phyloP scores from a whole-genome alignment of 2,329 filamentous ascomycete genomes.

The Cordyceps militaris region DNA sequence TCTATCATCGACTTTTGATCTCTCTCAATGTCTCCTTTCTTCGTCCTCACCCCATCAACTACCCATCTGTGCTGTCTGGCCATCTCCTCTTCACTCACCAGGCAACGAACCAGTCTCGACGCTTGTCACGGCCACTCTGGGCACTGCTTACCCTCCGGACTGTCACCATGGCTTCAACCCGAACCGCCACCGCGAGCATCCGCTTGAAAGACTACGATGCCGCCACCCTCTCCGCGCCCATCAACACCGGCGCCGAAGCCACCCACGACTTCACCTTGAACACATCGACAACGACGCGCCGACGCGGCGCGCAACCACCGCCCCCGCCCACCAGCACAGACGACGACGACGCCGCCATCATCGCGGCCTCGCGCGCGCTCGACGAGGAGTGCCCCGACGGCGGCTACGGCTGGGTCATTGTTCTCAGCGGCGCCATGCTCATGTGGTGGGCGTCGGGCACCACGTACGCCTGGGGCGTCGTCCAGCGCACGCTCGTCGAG shows the following conservation, averaged over 20 bases:
- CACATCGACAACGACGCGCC: neutral
- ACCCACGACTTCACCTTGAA: neutral
- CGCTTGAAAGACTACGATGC: conserved; percentile 1
- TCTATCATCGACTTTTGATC: too few species aligned
- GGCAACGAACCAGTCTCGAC: too few species aligned
- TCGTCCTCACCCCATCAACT: too few species aligned
- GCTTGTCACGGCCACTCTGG: too few species aligned
- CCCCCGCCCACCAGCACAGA: neutral
- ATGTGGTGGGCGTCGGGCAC: conserved; percentile 48
- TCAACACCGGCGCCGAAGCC: conserved; percentile 3
- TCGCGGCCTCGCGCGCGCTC: conserved; percentile 34
- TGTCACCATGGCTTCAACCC: neutral
- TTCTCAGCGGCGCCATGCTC: conserved; percentile 38
- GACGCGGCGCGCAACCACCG: neutral
- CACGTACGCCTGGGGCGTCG: conserved; percentile 48
- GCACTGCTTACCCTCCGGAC: neutral
- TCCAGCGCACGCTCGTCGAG: conserved; percentile 46
- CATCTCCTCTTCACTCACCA: too few species aligned
- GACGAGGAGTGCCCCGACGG: conserved; percentile 40
- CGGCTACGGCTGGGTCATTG: conserved; percentile 45
- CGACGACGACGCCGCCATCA: conserved; percentile 11
- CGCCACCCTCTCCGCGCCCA: neutral
- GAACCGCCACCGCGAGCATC: neutral
- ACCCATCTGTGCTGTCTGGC: too few species aligned
- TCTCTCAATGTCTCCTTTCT: too few species aligned